phyloP scores from a whole-genome alignment of 768 basidiomycete species.

The Rhodosporidiobolus sp. region DNA sequence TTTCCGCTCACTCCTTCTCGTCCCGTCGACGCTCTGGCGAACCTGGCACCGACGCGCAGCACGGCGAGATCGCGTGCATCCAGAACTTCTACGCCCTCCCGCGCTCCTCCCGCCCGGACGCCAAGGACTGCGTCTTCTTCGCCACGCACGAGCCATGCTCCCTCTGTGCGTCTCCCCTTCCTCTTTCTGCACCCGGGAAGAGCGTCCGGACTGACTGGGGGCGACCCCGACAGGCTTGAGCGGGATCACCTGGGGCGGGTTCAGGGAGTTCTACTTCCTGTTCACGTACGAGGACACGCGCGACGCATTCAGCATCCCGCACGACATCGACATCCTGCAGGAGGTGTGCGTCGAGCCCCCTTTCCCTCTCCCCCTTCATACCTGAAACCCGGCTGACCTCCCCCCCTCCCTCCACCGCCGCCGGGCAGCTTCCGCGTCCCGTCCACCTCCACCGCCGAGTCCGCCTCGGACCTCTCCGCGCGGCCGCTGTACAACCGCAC shows the following conservation, averaged over 20 bases:
- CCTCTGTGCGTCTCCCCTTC: conserved; percentile 34
- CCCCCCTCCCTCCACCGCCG: neutral
- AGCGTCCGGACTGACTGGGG: neutral
- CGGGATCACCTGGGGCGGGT: conserved; percentile 45
- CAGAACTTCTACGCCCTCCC: conserved; percentile 42
- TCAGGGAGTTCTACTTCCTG: conserved; percentile 42
- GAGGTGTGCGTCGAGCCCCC: conserved; percentile 43
- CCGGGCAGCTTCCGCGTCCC: conserved; percentile 10
- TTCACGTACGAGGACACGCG: conserved; percentile 44
- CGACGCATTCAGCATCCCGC: conserved; percentile 44
- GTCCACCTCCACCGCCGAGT: conserved; percentile 10
- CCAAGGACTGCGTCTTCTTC: conserved; percentile 44
- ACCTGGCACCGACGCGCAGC: conserved; percentile 14
- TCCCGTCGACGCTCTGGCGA: no score
- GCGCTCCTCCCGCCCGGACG: conserved; percentile 24
- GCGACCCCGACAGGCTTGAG: conserved; percentile 32
- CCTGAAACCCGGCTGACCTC: no score
- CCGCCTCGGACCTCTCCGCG: conserved; percentile 12
- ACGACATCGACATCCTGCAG: conserved; percentile 16
- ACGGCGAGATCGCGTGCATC: conserved; percentile 45
- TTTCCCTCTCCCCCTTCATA: no score
- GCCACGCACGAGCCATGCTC: conserved; percentile 47
- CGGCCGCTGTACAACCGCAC: conserved; percentile 43
- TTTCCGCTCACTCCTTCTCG: neutral
- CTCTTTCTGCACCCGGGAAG: neutral